Evolutionary conservation across 768 basidiomycete species (phyloP).

Genomic region (Pholiota microspora): DNA sequence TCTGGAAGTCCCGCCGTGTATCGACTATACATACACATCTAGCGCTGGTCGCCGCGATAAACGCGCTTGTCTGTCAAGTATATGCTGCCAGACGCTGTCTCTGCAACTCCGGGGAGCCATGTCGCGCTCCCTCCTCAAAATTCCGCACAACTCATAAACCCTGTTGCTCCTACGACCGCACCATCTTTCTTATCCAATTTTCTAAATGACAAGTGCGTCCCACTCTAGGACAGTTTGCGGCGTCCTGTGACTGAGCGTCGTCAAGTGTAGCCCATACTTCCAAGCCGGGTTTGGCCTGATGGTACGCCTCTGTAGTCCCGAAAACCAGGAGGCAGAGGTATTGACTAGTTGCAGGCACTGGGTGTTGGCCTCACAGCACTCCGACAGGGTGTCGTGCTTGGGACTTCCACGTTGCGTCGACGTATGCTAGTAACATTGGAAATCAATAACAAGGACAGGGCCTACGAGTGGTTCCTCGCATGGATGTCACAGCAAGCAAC

Average conservation of each 20-base stretch:
- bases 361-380: conserved; percentile 81
- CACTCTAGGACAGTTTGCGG: conserved; percentile 3
- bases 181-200: conserved; percentile 37
- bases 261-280: conserved; percentile 85
- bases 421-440: conserved; percentile 94
- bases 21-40: background rate
- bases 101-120: background rate
- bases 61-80: background rate
- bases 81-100: background rate
- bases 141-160: conserved; percentile 10
- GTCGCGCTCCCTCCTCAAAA: conserved; percentile 9
- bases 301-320: conserved; percentile 43
- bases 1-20: background rate
- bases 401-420: conserved; percentile 74
- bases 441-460: conserved; percentile 91
- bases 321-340: background rate
- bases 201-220: conserved; percentile 64
- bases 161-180: conserved; percentile 8
- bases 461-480: conserved; percentile 95
- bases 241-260: conserved; percentile 19
- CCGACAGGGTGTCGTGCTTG: conserved; percentile 66
- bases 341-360: conserved; percentile 62
- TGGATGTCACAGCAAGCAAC: conserved; percentile 85
- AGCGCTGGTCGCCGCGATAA: background rate
- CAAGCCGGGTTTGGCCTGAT: conserved; percentile 98